phyloP scores from a whole-genome alignment of 331 rosid genomes.

The Malus hybrid region DNA sequence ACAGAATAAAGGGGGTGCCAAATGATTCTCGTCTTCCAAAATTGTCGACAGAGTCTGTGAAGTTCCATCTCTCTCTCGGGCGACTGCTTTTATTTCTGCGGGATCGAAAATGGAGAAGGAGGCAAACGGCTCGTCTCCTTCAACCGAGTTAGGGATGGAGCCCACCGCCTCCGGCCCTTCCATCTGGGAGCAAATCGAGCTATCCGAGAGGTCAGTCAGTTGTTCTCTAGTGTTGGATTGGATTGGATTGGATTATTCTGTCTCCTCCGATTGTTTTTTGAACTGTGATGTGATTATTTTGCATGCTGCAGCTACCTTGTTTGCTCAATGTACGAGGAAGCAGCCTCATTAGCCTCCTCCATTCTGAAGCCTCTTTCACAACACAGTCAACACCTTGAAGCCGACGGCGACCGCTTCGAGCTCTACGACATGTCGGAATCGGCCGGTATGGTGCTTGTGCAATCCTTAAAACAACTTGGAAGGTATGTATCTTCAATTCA shows the following conservation, averaged over 20 bases:
- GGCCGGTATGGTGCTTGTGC: slow-evolving; percentile 71
- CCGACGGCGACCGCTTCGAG: slow-evolving; percentile 9
- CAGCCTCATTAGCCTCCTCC: slow-evolving; percentile 55
- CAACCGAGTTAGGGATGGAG: too few species aligned
- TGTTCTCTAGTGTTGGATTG: too few species aligned
- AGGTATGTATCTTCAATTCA: slow-evolving; percentile 25
- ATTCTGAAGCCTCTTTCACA: slow-evolving; percentile 38
- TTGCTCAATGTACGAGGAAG: slow-evolving; percentile 64
- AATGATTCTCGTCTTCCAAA: too few species aligned
- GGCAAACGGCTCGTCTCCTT: too few species aligned
- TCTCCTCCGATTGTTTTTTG: too few species aligned
- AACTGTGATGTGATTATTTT: too few species aligned
- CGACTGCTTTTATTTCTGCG: too few species aligned
- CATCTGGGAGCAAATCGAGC: slow-evolving; percentile 68
- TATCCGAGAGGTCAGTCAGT: slow-evolving; percentile 40
- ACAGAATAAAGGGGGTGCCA: too few species aligned
- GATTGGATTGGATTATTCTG: too few species aligned
- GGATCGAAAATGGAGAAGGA: too few species aligned
- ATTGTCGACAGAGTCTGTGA: too few species aligned
- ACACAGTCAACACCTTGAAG: neutral
- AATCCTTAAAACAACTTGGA: slow-evolving; percentile 56
- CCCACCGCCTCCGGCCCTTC: neutral
- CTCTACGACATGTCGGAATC: slow-evolving; percentile 58
- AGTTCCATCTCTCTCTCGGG: too few species aligned
- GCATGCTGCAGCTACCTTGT: slow-evolving; percentile 40